These are phyloP conservation scores for Calonectria crousiana DNA, from an alignment of 2,329 filamentous ascomycete genomes.

Conservation along the genomic window DNA sequence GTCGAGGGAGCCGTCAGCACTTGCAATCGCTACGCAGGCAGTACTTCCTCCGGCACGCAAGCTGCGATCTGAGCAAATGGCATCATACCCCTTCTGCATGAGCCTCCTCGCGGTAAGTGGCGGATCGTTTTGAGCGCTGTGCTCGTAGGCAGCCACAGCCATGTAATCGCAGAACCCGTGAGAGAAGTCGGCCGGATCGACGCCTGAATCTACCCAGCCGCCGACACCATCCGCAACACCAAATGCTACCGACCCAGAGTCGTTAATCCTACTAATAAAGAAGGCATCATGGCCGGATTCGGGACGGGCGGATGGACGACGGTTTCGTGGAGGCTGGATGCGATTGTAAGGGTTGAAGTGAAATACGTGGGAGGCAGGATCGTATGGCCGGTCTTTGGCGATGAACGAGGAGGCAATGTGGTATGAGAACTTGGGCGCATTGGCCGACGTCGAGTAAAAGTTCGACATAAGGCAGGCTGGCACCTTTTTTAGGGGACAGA, in stretches of 20 bases:
- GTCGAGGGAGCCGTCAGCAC: slow-evolving; percentile 80
- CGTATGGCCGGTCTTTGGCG: slow-evolving; percentile 77
- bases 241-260: slow-evolving; percentile 79
- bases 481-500: slow-evolving; percentile 29
- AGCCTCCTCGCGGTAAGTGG: slow-evolving; percentile 74
- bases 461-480: slow-evolving; percentile 35
- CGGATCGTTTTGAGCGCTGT: slow-evolving; percentile 53
- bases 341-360: slow-evolving; percentile 77
- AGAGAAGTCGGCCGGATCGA: slow-evolving; percentile 95
- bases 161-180: slow-evolving; percentile 95
- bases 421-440: slow-evolving; percentile 67
- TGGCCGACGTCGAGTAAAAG: slow-evolving; percentile 41
- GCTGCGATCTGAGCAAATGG: slow-evolving; percentile 78
- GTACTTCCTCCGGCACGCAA: slow-evolving; percentile 91
- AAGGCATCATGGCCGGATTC: slow-evolving; percentile 96
- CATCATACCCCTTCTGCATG: slow-evolving; percentile 87
- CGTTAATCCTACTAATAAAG: slow-evolving; percentile 87
- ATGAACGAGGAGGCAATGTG: slow-evolving; percentile 81
- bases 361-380: slow-evolving; percentile 77
- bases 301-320: slow-evolving; percentile 63
- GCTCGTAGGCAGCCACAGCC: slow-evolving; percentile 78
- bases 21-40: slow-evolving; percentile 86
- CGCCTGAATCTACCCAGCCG: slow-evolving; percentile 91
- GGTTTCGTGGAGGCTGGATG: slow-evolving; percentile 61
- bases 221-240: slow-evolving; percentile 96